Base-by-base conservation (phyloP, 768 basidiomycete species). In the Amanita rimosa region DNA sequence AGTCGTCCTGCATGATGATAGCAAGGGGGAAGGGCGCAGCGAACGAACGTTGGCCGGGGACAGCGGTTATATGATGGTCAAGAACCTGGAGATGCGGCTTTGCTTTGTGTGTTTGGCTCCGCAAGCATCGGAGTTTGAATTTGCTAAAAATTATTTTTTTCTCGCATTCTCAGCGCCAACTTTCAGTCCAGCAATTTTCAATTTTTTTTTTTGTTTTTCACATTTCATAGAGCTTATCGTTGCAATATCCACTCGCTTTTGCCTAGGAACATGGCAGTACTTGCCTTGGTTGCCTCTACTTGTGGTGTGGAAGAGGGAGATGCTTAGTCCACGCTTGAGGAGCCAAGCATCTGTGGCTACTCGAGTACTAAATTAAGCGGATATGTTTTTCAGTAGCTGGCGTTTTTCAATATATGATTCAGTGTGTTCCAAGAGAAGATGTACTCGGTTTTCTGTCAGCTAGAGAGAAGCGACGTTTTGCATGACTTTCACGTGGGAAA, bases 241-340 rank as follows among this genome's bases (percentile, higher is more conserved):
- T 46, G 8, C 36, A 36, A 16, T 11, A 13, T 31, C 83, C 83
- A 85, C 81, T 69, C 69, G 68, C 79, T 68, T 62, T 68, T 74
- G 83, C 83, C 84, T 83, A 76, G 84, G 75, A 69, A 83, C 83
- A 86, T 64, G 72, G 84, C 80, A 60, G 55, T 61, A 64, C 52
- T 56, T 82, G 83, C 84, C 77, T 74, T 86, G 81, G 83, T 84
- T 75, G 64, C 83, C 79, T 79, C 64, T 75, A 83, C 83, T 78
- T 70, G 82, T 69, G 69, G 62, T 52, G 81, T 85, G 84, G 84
- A 70, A 85, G 75, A 85, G 59, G 31, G 43, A 74, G 49, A 17
- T 62, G 66, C 76, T 65, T 71, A 75, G 77, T 85, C 83, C 83
- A 85, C 83, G 72, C 83, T 86, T 78, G 81, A 77, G 69, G 75